phyloP scores from a whole-genome alignment of 2,329 filamentous ascomycete genomes.

The Akanthomyces dipterigenus region DNA sequence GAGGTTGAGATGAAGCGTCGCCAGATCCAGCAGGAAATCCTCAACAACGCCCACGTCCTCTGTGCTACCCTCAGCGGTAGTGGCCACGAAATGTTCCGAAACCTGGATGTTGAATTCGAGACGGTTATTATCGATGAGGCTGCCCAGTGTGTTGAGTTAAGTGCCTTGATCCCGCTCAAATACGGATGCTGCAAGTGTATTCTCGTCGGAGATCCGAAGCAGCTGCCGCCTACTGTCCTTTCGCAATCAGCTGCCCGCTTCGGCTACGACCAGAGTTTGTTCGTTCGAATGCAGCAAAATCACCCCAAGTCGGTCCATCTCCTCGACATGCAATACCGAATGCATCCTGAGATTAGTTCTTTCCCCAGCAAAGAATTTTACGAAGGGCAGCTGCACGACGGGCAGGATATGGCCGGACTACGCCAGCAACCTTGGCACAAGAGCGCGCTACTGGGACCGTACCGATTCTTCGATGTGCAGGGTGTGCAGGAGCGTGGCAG shows the following conservation, averaged over 20 bases:
- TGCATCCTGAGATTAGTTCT: conserved; percentile 92
- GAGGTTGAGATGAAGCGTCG: conserved; percentile 81
- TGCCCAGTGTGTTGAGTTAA: conserved; percentile 95
- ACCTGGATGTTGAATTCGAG: conserved; percentile 91
- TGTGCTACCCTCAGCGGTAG: conserved; percentile 93
- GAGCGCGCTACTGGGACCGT: conserved; percentile 75
- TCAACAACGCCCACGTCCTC: conserved; percentile 85
- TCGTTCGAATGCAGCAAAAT: conserved; percentile 96
- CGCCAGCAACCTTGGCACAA: conserved; percentile 80
- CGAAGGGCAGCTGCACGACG: conserved; percentile 78
- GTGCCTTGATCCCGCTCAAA: conserved; percentile 91
- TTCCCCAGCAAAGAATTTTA: conserved; percentile 94
- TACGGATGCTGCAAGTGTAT: conserved; percentile 97
- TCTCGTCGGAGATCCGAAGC: conserved; percentile 94
- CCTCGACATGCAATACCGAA: conserved; percentile 96
- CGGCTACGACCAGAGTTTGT: conserved; percentile 95
- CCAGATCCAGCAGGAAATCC: conserved; percentile 80
- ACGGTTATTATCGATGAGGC: conserved; percentile 98
- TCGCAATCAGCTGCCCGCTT: conserved; percentile 88
- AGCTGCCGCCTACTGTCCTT: conserved; percentile 90
- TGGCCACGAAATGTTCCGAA: conserved; percentile 96
- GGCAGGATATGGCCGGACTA: conserved; percentile 70
- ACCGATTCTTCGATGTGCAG: conserved; percentile 94
- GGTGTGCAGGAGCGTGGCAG: conserved; percentile 78
- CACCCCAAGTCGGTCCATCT: conserved; percentile 83